Base-by-base conservation (phyloP, 441 rosid genomes). In the Populus hybrid region DNA sequence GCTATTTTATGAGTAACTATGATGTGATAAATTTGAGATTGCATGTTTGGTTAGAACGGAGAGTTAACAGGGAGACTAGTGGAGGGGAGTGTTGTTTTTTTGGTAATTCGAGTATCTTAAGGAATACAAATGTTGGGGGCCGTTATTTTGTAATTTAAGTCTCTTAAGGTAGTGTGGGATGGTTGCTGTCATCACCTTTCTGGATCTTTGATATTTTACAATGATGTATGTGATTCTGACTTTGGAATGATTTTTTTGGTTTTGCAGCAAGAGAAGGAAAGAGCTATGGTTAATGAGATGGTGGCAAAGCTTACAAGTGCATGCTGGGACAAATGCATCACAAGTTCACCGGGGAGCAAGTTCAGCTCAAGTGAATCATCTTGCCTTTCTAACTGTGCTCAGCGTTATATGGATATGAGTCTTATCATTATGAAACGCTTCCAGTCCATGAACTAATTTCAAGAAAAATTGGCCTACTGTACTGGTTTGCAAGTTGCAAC, bases 271-370 rank as follows among this genome's bases (percentile, higher is more conserved):
- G 97, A 93, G 72, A 88, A 91, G 84, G 93, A 95, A 71, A 93
- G 84, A 68, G 98, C 97, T 1, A 89, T 88, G 97, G 86, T 88
- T 38, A 88, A 88, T 31, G 96, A 93, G 87, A 83, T 88, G 91
- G 89, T 95, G 76, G 87, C 94, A 20, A 92, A 92, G 87, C 88
- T 93, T 42, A 93, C 98, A 2, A 90, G 89, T 40, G 83, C 75
- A 20, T 95, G 98, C 80, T 95, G 98, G 97, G 98, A 95, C 84
- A 95, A 95, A 63, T 95, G 99, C 79, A 83, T 95, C 36, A 91
- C 94, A 1, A 76, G 95, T 23, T 80, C 94, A 11, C 96, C 97
- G 18, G 98, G 97, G 75, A 92, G 90, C 85, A 95, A 95, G 83
- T 91, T 95, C 87, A 93, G 98, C 87, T 95, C 98, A 7, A 86